Base-by-base conservation (phyloP, 495 filamentous ascomycete species). In the Daldinia bambusicola region DNA sequence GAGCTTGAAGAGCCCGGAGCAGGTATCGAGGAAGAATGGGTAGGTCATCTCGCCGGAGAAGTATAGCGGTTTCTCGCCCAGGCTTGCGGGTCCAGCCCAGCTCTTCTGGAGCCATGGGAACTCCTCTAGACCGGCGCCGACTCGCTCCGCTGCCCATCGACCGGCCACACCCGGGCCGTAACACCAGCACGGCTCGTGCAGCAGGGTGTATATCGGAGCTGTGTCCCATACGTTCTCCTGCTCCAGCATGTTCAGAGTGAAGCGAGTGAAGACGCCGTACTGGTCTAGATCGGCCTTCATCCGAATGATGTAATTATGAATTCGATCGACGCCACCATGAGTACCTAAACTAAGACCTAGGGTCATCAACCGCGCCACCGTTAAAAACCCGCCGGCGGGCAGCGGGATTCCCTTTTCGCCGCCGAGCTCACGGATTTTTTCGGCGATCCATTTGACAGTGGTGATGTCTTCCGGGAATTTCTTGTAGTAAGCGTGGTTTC, bases 31-130 rank as follows among this genome's bases (percentile, higher is more conserved):
- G 84, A 93, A 90, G 76, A 89, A 90, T 6, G 90, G 89, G 78
- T 88, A 97, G 59, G 97, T 85, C 93, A 96, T 97, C 80, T 98
- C 95, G 62, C 95, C 95, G 0, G 92, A 92, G 81, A 98, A 97
- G 67, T 85, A 91, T 60, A 95, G 82, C 0, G 91, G 87, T n/a
- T 83, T 73, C 1, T 84, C 80, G 3, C 76, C 79, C 36, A 60
- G 77, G 76, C 73, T 82, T 66, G 70, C 63, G 31, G 69, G 67
- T 0, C 73, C 75, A 16, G 40, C 52, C 66, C 70, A 74, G 66
- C 78, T 67, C 9, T 74, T 58, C 3, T 68, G 45, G 13, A 85
- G 78, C 85, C 84, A 86, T 50, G 78, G 69, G 65, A 81, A 87
- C 26, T 80, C 69, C 4, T 60, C 51, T 18, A 81, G 45, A 13